Evolutionary conservation across 1,139 yeast species (phyloP).

Genomic region (Blastobotrys niveus): DNA sequence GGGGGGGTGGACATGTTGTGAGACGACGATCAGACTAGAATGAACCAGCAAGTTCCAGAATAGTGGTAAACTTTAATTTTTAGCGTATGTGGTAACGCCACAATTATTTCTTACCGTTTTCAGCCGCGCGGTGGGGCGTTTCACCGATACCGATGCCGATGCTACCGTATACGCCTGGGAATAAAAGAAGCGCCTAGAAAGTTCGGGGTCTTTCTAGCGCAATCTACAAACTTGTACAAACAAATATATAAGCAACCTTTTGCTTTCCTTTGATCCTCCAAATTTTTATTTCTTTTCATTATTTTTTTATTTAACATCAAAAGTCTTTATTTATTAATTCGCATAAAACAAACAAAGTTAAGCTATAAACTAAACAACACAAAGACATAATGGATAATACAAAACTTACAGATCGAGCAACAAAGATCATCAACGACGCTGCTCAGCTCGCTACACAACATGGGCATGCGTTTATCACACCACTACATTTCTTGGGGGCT

Average conservation of each 20-base stretch:
- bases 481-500: constrained; percentile 87
- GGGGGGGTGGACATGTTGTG: too few relatives aligned
- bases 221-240: neutral
- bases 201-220: constrained; percentile 4
- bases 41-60: too few relatives aligned
- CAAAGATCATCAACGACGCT: constrained; percentile 72
- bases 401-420: constrained; percentile 80
- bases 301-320: neutral
- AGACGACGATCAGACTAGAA: too few relatives aligned
- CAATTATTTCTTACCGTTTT: too few relatives aligned
- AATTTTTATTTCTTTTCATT: neutral
- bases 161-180: neutral
- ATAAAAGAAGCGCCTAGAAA: neutral
- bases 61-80: too few relatives aligned
- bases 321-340: neutral
- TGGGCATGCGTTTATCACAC: constrained; percentile 73
- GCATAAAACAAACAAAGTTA: neutral
- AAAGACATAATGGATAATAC: constrained; percentile 18
- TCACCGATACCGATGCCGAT: too few relatives aligned
- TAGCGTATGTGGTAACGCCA: too few relatives aligned
- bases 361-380: neutral
- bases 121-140: too few relatives aligned
- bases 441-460: constrained; percentile 78
- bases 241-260: neutral
- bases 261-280: neutral